Evolutionary conservation across 495 filamentous ascomycete species (phyloP).

Genomic region (Friedmanniomyces simplex): DNA sequence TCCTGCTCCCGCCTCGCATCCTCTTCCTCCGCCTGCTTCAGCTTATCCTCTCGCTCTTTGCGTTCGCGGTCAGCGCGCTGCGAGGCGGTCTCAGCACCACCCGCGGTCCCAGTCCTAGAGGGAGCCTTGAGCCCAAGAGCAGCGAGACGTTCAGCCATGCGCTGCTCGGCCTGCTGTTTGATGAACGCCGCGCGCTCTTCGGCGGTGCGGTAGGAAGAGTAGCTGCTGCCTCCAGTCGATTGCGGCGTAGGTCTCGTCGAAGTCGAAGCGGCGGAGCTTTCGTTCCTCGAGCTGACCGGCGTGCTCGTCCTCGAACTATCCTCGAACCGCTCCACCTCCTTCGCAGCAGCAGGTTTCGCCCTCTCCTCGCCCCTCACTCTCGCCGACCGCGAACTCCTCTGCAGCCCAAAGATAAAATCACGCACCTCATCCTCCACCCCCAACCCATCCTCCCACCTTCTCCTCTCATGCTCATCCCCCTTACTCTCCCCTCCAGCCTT

Average conservation of each 20-base stretch:
- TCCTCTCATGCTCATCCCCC: conserved; percentile 72
- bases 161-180: conserved; percentile 90
- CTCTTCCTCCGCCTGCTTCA: conserved; percentile 86
- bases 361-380: conserved; percentile 67
- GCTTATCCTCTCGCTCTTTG: conserved; percentile 73
- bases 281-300: too few species aligned
- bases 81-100: conserved; percentile 58
- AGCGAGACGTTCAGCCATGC: conserved; percentile 95
- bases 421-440: conserved; percentile 94
- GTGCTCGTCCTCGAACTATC: conserved; percentile 6
- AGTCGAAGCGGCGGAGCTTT: conserved; percentile 30
- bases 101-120: conserved; percentile 38
- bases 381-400: conserved; percentile 68
- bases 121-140: conserved; percentile 82
- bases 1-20: conserved; percentile 84
- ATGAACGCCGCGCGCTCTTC: conserved; percentile 93
- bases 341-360: conserved; percentile 19
- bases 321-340: not conserved
- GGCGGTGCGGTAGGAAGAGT: conserved; percentile 74
- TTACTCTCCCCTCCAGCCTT: conserved; percentile 66
- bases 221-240: conserved; percentile 39
- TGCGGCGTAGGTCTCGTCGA: conserved; percentile 33
- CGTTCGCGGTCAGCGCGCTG: conserved; percentile 83
- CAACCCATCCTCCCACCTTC: conserved; percentile 92
- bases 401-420: conserved; percentile 94